Evolutionary conservation across 2,329 filamentous ascomycete genomes (phyloP).

Genomic region (Pseudogymnoascus sp.): DNA sequence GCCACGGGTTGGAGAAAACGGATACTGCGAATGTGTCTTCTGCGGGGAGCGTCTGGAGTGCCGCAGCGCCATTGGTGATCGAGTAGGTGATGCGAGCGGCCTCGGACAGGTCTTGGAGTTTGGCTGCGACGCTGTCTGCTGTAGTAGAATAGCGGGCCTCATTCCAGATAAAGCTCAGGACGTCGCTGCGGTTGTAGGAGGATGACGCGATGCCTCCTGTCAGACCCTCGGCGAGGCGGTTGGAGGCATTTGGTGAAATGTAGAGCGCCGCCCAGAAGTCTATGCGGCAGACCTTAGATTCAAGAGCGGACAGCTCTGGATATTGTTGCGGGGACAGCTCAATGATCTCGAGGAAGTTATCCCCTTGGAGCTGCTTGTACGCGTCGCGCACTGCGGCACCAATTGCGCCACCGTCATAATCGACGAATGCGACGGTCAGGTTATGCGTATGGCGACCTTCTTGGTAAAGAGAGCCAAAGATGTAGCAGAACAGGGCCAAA

Average conservation of each 20-base stretch:
- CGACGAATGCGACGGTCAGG: slow-evolving; percentile 49
- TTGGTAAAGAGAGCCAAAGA: slow-evolving; percentile 28
- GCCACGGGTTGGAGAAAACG: slow-evolving; percentile 30
- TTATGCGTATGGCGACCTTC: slow-evolving; percentile 28
- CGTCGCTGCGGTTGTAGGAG: slow-evolving; percentile 27
- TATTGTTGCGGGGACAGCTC: slow-evolving; percentile 23
- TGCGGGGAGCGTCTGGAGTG: slow-evolving; percentile 18
- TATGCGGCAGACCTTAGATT: slow-evolving; percentile 21
- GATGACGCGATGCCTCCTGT: slow-evolving; percentile 17
- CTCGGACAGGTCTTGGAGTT: slow-evolving; percentile 23
- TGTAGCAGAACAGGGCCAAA: slow-evolving; percentile 22
- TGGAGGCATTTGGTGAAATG: slow-evolving; percentile 26
- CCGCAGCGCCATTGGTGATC: slow-evolving; percentile 15
- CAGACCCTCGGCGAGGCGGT: slow-evolving; percentile 25
- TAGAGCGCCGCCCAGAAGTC: slow-evolving; percentile 33
- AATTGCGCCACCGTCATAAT: slow-evolving; percentile 48
- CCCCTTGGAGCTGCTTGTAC: slow-evolving; percentile 26
- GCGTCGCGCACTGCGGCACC: slow-evolving; percentile 27
- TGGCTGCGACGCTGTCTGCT: slow-evolving; percentile 24
- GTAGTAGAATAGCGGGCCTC: slow-evolving; percentile 30
- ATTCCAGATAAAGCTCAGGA: slow-evolving; percentile 31
- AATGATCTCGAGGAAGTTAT: slow-evolving; percentile 27
- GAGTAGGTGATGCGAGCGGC: slow-evolving; percentile 24
- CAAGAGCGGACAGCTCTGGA: slow-evolving; percentile 9
- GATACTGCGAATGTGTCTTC: slow-evolving; percentile 22